These are phyloP conservation scores for Viola odorata DNA, from an alignment of 345 rosid genomes.

Conservation along the genomic window DNA sequence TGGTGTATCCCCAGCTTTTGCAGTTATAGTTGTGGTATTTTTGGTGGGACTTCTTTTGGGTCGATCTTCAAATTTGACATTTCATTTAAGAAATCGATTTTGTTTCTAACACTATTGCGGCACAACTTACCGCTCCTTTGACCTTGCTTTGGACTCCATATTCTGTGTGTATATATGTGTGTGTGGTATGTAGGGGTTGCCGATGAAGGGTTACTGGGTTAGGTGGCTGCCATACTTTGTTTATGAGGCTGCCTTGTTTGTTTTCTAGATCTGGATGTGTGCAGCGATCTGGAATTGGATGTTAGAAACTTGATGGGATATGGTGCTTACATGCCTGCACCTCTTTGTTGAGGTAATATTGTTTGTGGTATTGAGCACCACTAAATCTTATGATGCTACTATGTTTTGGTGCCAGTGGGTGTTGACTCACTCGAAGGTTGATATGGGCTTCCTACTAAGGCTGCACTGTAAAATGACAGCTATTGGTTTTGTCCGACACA, in stretches of 20 bases:
- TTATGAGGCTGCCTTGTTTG: constrained; percentile 53
- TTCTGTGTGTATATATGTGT: too few species aligned
- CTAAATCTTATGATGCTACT: constrained; percentile 11
- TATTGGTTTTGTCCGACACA: constrained; percentile 20
- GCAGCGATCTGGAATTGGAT: constrained; percentile 71
- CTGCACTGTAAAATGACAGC: constrained; percentile 34
- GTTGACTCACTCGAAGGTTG: too few species aligned
- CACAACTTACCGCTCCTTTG: too few species aligned
- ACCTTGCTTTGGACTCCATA: not conserved
- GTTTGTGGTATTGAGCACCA: constrained; percentile 35
- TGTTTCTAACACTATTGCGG: too few species aligned
- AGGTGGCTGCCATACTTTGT: constrained; percentile 26
- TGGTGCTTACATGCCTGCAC: constrained; percentile 47
- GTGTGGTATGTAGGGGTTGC: too few species aligned
- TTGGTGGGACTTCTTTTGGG: too few species aligned
- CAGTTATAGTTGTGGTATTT: not conserved
- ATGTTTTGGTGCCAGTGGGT: not conserved
- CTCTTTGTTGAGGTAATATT: constrained; percentile 52
- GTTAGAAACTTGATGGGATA: constrained; percentile 78
- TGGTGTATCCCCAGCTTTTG: too few species aligned
- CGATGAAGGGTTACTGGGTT: constrained; percentile 20
- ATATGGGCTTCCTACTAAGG: constrained; percentile 10
- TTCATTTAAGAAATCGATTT: too few species aligned
- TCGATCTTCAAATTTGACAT: too few species aligned
- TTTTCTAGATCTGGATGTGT: constrained; percentile 83